Percentiles rank a stretch among this genome's conserved stretches.
phyloP scores from a whole-genome alignment of 208 protist genomes.

The Trypanosomatidae sp. region DNA sequence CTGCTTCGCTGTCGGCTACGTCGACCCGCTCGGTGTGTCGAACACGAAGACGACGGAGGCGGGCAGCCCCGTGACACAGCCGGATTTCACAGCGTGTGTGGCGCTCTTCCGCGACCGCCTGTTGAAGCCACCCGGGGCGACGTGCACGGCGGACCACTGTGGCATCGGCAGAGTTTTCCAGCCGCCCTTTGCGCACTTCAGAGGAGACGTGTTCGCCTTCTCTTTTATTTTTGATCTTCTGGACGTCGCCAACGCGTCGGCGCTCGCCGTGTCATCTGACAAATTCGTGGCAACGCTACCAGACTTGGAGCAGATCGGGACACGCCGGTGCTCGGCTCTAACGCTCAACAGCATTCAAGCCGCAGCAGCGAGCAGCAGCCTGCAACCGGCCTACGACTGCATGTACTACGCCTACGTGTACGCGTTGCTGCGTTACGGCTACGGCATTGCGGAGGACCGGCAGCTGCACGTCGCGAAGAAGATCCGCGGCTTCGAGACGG shows the following conservation, averaged over 20 bases:
- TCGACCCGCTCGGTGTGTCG: constrained; percentile 15
- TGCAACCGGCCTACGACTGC: constrained; percentile 64
- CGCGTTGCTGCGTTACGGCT: constrained; percentile 60
- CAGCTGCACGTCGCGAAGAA: constrained; percentile 77
- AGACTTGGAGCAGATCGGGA: constrained; percentile 23
- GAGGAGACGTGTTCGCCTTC: constrained; percentile 64
- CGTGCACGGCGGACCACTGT: constrained; percentile 29
- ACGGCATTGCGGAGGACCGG: constrained; percentile 50
- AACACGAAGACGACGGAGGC: constrained; percentile 24
- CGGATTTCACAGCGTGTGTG: constrained; percentile 44
- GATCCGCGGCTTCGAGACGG: constrained; percentile 75
- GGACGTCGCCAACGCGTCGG: constrained; percentile 7
- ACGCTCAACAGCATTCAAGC: constrained; percentile 28
- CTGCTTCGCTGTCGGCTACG: constrained; percentile 30
- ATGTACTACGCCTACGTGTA: constrained; percentile 79
- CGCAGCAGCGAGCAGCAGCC: constrained; percentile 6
- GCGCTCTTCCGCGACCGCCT: constrained; percentile 38
- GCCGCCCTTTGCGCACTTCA: constrained; percentile 46
- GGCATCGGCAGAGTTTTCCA: constrained; percentile 64
- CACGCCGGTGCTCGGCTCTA: constrained; percentile 23
- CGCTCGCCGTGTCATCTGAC: constrained; percentile 17
- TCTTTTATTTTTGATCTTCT: constrained; percentile 72
- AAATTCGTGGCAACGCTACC: constrained; percentile 28
- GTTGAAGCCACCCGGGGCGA: constrained; percentile 26
- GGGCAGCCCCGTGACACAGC: constrained; percentile 3